These are phyloP conservation scores for Catenaria anguillulae DNA, from an alignment of 371 early-diverging fungal genomes.

Conservation along the genomic window DNA sequence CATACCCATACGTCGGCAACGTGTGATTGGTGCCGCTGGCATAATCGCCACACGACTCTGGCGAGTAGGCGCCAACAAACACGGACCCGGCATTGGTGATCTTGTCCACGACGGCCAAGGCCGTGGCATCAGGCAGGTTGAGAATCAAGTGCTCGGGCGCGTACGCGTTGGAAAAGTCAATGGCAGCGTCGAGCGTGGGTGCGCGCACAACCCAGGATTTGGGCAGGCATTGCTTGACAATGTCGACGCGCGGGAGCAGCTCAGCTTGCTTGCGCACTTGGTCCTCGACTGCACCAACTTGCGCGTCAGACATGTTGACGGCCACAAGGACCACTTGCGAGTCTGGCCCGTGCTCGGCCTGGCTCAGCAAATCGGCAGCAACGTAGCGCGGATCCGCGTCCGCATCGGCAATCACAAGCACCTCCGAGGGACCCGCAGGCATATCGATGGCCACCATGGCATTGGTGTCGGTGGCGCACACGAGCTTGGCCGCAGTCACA, in stretches of 20 bases:
- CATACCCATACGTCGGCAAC: constrained; percentile 93
- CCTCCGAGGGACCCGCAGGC: constrained; percentile 96
- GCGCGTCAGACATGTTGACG: constrained; percentile 45
- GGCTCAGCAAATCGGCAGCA: constrained; percentile 85
- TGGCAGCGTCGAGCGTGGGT: constrained; percentile 54
- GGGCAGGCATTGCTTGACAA: constrained; percentile 71
- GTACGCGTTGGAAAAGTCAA: constrained; percentile 81
- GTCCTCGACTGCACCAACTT: constrained; percentile 54
- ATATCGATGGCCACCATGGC: constrained; percentile 92
- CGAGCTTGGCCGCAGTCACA: constrained; percentile 96
- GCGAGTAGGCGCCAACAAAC: constrained; percentile 89
- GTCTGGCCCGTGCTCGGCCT: constrained; percentile 95
- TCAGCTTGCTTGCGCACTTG: constrained; percentile 68
- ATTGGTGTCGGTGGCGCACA: constrained; percentile 77
- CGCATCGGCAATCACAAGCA: constrained; percentile 84
- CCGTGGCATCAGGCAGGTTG: constrained; percentile 48
- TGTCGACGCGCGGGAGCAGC: constrained; percentile 71
- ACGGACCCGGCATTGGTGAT: constrained; percentile 87
- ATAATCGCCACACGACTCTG: constrained; percentile 96
- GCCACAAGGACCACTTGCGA: constrained; percentile 89
- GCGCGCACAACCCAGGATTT: constrained; percentile 62
- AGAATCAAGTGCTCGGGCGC: constrained; percentile 96
- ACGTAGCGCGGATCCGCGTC: constrained; percentile 74
- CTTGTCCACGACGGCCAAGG: constrained; percentile 39
- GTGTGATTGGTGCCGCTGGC: constrained; percentile 99